These are phyloP conservation scores for Alternaria angustiovoidea DNA, from an alignment of 2,329 filamentous ascomycete species.

Conservation along the genomic window DNA sequence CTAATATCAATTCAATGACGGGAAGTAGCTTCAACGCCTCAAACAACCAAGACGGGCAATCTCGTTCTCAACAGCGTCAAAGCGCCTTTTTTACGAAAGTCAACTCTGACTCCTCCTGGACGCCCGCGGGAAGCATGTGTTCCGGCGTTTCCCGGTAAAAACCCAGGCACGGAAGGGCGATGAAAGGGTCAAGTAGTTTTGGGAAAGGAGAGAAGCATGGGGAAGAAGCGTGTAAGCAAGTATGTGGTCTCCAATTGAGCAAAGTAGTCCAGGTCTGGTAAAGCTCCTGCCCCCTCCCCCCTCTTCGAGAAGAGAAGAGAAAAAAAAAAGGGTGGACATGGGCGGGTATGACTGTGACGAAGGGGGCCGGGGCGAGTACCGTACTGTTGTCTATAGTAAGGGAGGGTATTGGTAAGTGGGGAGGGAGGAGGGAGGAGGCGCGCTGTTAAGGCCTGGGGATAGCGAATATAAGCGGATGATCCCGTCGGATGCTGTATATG, in stretches of 20 bases:
- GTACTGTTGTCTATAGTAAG: background rate
- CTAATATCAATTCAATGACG: too few relatives aligned
- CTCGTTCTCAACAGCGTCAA: too few relatives aligned
- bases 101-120: too few relatives aligned
- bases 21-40: too few relatives aligned
- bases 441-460: background rate
- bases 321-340: background rate
- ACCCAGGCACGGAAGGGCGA: background rate
- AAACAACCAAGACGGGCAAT: too few relatives aligned
- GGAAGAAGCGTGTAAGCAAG: background rate
- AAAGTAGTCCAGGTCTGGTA: background rate
- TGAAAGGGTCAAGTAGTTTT: background rate
- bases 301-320: too few relatives aligned
- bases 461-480: background rate
- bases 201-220: too few relatives aligned
- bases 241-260: background rate
- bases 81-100: too few relatives aligned
- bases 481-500: background rate
- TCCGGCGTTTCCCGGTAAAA: background rate
- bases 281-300: background rate
- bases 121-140: background rate
- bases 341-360: background rate
- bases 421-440: background rate
- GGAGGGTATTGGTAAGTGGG: background rate
- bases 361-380: constrained; percentile 3